Evolutionary conservation across 2,329 filamentous ascomycete species (phyloP).

Genomic region (Xylariaceae sp.): DNA sequence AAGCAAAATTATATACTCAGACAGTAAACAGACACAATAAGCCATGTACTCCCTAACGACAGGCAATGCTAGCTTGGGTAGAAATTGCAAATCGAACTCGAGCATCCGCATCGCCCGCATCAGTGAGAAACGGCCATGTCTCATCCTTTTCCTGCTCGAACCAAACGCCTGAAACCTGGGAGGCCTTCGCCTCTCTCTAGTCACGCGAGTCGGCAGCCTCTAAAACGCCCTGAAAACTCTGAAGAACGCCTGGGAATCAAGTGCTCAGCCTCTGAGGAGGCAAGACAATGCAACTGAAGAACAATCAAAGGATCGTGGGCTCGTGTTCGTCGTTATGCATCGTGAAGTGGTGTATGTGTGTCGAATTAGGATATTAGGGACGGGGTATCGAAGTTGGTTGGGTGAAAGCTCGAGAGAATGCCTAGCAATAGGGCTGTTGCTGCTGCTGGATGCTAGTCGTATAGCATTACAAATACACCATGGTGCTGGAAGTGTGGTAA

Average conservation of each 20-base stretch:
- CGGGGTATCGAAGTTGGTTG: conserved; percentile 16
- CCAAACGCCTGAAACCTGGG: conserved; percentile 23
- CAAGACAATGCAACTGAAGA: conserved; percentile 15
- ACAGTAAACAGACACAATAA: conserved; percentile 6
- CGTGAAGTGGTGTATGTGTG: conserved; percentile 24
- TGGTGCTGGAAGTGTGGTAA: too few species aligned
- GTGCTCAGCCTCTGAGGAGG: conserved; percentile 9
- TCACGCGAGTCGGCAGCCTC: not conserved
- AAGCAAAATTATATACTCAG: conserved; percentile 23
- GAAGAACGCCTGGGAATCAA: conserved; percentile 22
- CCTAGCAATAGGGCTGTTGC: not conserved
- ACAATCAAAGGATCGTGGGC: conserved; percentile 18
- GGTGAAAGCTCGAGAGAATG: conserved; percentile 1
- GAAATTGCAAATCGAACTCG: conserved; percentile 11
- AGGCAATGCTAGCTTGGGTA: conserved; percentile 7
- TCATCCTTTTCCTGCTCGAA: conserved; percentile 12
- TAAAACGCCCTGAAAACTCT: conserved; percentile 17
- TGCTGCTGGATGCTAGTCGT: not conserved
- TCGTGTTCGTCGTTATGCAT: conserved; percentile 29
- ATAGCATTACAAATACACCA: too few species aligned
- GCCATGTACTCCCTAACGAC: conserved; percentile 10
- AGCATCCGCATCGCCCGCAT: too few species aligned
- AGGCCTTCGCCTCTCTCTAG: conserved; percentile 2
- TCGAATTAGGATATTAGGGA: conserved; percentile 20
- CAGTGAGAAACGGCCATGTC: not conserved